A percentile compares a stretch with the other conserved stretches of the same genome.
These are phyloP conservation scores for Lithohypha guttulata DNA, from an alignment of 2,329 filamentous ascomycete species.

Conservation along the genomic window DNA sequence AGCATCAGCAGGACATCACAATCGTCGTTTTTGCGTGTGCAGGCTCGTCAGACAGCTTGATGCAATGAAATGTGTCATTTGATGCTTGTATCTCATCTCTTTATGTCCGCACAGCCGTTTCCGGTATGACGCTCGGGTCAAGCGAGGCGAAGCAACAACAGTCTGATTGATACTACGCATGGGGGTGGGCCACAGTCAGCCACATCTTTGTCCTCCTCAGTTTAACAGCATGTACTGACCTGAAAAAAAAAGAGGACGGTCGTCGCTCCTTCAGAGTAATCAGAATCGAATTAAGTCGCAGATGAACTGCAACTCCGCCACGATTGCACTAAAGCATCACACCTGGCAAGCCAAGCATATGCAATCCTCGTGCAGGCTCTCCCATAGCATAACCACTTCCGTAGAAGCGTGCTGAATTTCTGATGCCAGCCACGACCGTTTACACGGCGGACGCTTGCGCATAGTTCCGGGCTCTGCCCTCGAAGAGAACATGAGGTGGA, in stretches of 20 bases:
- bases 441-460: slow-evolving; percentile 79
- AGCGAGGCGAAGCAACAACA: no score
- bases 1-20: not conserved
- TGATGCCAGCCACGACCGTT: slow-evolving; percentile 77
- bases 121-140: no score
- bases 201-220: slow-evolving; percentile 1
- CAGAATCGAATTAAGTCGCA: slow-evolving; percentile 75
- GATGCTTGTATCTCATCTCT: no score
- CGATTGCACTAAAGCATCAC: slow-evolving; percentile 90
- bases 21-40: not conserved
- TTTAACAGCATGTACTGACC: slow-evolving; percentile 7
- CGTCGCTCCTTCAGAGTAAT: slow-evolving; percentile 77
- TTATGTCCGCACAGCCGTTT: no score
- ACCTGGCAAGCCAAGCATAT: slow-evolving; percentile 26
- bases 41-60: not conserved
- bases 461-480: slow-evolving; percentile 46
- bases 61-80: not conserved
- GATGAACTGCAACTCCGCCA: slow-evolving; percentile 51
- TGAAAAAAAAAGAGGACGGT: slow-evolving; percentile 39
- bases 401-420: slow-evolving; percentile 57
- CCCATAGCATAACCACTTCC: slow-evolving; percentile 55
- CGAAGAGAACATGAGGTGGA: slow-evolving; percentile 30
- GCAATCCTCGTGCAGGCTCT: slow-evolving; percentile 93
- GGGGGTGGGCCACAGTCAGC: no score
- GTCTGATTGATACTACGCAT: no score